Evolutionary conservation across 2,329 filamentous ascomycete genomes (phyloP).

Genomic region (Apiospora koreana): DNA sequence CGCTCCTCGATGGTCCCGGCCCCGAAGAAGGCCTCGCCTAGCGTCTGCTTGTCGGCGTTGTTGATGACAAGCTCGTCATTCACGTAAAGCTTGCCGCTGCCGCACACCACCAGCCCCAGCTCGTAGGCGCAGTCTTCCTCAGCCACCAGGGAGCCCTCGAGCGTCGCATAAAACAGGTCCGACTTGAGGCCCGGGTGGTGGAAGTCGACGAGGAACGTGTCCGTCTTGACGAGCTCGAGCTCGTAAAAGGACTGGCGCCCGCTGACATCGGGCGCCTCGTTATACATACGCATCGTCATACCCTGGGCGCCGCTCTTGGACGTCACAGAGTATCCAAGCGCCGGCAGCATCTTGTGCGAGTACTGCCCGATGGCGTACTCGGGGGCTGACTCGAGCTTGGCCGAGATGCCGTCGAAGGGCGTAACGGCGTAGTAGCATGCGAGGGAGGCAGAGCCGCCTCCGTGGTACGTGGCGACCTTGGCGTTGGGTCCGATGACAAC

Average conservation of each 20-base stretch:
- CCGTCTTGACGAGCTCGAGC: conserved; percentile 48
- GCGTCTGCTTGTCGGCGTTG: conserved; percentile 63
- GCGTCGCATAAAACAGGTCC: conserved; percentile 58
- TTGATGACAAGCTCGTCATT: conserved; percentile 65
- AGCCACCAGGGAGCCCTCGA: conserved; percentile 61
- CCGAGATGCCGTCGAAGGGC: conserved; percentile 69
- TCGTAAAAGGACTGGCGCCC: conserved; percentile 53
- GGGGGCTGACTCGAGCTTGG: conserved; percentile 45
- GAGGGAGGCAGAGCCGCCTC: conserved; percentile 65
- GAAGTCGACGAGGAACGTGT: conserved; percentile 52
- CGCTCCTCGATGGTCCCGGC: conserved; percentile 64
- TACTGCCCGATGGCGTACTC: conserved; percentile 62
- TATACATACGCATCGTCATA: conserved; percentile 64
- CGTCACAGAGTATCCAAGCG: conserved; percentile 54
- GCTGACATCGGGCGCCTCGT: conserved; percentile 52
- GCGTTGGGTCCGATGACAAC: conserved; percentile 60
- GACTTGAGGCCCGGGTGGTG: conserved; percentile 53
- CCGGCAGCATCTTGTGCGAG: conserved; percentile 64
- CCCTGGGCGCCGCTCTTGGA: conserved; percentile 55
- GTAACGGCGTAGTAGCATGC: conserved; percentile 68
- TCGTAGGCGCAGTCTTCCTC: conserved; percentile 64
- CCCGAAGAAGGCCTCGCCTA: conserved; percentile 67
- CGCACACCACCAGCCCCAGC: conserved; percentile 66
- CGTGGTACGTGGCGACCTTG: conserved; percentile 58
- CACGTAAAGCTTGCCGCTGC: conserved; percentile 65